Percentiles rank a stretch among this genome's conserved stretches.
phyloP scores from a whole-genome alignment of 2,329 filamentous ascomycete species.

The Fusarium sp. region DNA sequence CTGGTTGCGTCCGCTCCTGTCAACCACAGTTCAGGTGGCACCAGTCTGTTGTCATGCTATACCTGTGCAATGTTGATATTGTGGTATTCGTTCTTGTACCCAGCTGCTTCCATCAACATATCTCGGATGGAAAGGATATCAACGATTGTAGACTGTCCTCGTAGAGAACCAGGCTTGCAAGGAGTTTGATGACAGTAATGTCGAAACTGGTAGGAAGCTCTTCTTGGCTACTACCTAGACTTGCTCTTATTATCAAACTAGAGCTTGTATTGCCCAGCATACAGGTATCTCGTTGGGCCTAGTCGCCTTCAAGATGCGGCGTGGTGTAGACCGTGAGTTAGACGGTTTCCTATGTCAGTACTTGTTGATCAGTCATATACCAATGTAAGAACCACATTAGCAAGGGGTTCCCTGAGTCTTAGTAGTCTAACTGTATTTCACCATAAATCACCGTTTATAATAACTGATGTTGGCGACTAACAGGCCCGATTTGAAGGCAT shows the following conservation, averaged over 20 bases:
- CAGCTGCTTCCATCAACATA: neutral
- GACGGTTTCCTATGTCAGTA: neutral
- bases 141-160: neutral
- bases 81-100: neutral
- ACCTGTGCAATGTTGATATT: conserved; percentile 1
- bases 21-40: conserved; percentile 10
- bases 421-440: neutral
- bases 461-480: neutral
- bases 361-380: neutral
- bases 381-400: neutral
- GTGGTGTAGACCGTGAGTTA: neutral
- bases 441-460: neutral
- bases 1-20: conserved; percentile 24
- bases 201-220: conserved; percentile 23
- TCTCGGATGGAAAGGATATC: neutral
- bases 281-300: neutral
- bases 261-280: neutral
- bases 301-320: neutral
- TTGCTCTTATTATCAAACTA: conserved; percentile 12
- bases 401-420: neutral
- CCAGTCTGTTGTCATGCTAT: conserved; percentile 6
- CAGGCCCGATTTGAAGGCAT: neutral
- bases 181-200: conserved; percentile 29
- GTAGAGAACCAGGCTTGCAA: conserved; percentile 2
- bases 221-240: conserved; percentile 11